Conservation (phyloP, 2,329 filamentous ascomycete genomes). For the Epichloe elymi region DNA sequence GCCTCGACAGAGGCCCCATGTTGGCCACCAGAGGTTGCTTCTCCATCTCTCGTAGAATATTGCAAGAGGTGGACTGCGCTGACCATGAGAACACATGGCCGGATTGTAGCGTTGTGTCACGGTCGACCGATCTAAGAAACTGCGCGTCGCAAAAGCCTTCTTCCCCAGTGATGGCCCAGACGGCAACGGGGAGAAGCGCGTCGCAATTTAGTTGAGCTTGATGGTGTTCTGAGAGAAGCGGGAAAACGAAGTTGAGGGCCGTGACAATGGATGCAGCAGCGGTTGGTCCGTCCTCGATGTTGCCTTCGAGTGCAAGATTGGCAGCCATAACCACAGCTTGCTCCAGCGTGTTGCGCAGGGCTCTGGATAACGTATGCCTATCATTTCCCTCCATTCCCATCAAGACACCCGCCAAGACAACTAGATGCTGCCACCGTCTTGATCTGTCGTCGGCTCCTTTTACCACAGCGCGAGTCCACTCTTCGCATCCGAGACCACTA, state of each 20-base stretch:
- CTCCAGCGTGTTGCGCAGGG: slow-evolving; percentile 56
- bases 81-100: slow-evolving; percentile 47
- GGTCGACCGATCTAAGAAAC: slow-evolving; percentile 57
- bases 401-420: slow-evolving; percentile 68
- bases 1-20: slow-evolving; percentile 52
- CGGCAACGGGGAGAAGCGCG: slow-evolving; percentile 53
- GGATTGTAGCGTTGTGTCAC: slow-evolving; percentile 44
- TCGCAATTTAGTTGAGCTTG: slow-evolving; percentile 51
- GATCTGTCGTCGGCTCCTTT: slow-evolving; percentile 46
- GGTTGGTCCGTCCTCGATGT: slow-evolving; percentile 25
- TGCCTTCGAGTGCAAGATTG: slow-evolving; percentile 56
- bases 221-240: slow-evolving; percentile 50
- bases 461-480: slow-evolving; percentile 43
- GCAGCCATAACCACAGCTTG: slow-evolving; percentile 59
- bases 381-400: slow-evolving; percentile 60
- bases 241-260: slow-evolving; percentile 65
- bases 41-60: slow-evolving; percentile 43
- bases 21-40: slow-evolving; percentile 49
- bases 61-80: slow-evolving; percentile 44
- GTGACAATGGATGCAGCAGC: slow-evolving; percentile 46
- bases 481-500: slow-evolving; percentile 33
- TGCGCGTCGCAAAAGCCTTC: slow-evolving; percentile 67
- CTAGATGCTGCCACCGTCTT: slow-evolving; percentile 66
- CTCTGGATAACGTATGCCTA: slow-evolving; percentile 46
- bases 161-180: slow-evolving; percentile 53